Percentiles rank a stretch among this genome's conserved stretches.
phyloP scores from a whole-genome alignment of 768 basidiomycete species.

The Boletellus emodensis region DNA sequence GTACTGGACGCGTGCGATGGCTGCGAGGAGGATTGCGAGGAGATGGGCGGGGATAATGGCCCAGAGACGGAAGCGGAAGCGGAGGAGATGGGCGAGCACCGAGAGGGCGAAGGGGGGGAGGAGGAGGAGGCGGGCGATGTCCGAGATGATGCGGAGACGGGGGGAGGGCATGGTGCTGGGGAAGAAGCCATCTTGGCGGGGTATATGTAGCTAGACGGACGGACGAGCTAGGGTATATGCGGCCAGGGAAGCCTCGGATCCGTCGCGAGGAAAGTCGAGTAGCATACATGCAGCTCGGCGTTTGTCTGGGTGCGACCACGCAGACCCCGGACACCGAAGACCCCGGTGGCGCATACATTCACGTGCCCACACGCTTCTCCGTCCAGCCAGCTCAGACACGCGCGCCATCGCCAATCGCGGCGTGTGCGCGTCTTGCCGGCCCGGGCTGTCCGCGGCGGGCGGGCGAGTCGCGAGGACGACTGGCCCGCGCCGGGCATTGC shows the following conservation, averaged over 20 bases:
- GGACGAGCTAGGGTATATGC: not conserved
- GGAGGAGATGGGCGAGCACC: conserved; percentile 25
- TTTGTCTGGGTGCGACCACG: not conserved
- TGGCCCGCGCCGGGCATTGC: too few relatives aligned
- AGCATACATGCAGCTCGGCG: not conserved
- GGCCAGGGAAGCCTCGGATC: not conserved
- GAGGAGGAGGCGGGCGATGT: conserved; percentile 40
- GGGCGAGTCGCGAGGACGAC: too few relatives aligned
- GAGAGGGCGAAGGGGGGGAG: conserved; percentile 40
- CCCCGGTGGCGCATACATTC: not conserved
- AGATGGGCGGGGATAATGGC: conserved; percentile 38
- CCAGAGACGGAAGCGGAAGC: conserved; percentile 33
- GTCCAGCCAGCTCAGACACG: too few relatives aligned
- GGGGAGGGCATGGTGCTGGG: conserved; percentile 28
- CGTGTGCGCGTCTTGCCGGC: too few relatives aligned
- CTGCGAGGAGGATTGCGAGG: conserved; percentile 41
- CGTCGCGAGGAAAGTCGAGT: not conserved
- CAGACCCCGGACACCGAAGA: not conserved
- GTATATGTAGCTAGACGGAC: not conserved
- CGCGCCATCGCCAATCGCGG: too few relatives aligned
- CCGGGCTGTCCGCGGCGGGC: too few relatives aligned
- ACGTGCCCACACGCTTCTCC: not conserved
- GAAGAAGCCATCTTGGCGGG: not conserved
- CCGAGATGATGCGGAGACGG: conserved; percentile 47
- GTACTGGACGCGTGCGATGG: conserved; percentile 34